Conservation (phyloP, 2,329 filamentous ascomycete species). For the Paradendryphiella salina region DNA sequence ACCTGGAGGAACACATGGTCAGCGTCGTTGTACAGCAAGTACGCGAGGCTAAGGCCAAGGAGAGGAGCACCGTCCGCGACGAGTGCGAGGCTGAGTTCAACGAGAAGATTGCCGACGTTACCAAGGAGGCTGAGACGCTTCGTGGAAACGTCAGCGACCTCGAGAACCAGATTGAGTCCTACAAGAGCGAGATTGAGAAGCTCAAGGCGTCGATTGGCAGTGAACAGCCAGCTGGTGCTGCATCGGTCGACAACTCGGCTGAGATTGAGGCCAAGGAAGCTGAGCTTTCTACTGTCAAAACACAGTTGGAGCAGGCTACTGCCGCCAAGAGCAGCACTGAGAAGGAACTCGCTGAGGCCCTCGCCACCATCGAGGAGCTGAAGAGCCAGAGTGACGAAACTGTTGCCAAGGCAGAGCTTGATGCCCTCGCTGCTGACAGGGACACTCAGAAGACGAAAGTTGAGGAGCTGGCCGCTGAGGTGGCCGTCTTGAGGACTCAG, state of each 20-base stretch:
- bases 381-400: constrained; percentile 18
- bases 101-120: constrained; percentile 29
- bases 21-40: constrained; percentile 49
- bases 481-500: constrained; percentile 30
- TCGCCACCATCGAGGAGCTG: constrained; percentile 27
- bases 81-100: constrained; percentile 42
- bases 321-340: constrained; percentile 19
- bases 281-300: constrained; percentile 26
- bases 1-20: constrained; percentile 49
- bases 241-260: constrained; percentile 23
- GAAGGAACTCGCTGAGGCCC: constrained; percentile 26
- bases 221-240: constrained; percentile 24
- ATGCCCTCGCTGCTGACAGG: constrained; percentile 32
- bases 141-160: constrained; percentile 28
- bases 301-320: constrained; percentile 24
- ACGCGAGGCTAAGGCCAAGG: constrained; percentile 46
- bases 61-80: constrained; percentile 42
- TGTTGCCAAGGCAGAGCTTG: constrained; percentile 33
- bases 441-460: constrained; percentile 28
- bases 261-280: constrained; percentile 38
- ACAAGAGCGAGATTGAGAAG: constrained; percentile 37
- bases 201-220: constrained; percentile 33
- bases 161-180: constrained; percentile 31
- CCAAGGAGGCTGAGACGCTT: constrained; percentile 22
- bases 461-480: constrained; percentile 28